A percentile compares a stretch with the other conserved stretches of the same genome.
These are phyloP conservation scores for Hyphodiscus hymeniophilus DNA, from an alignment of 495 filamentous ascomycete species.

Conservation along the genomic window DNA sequence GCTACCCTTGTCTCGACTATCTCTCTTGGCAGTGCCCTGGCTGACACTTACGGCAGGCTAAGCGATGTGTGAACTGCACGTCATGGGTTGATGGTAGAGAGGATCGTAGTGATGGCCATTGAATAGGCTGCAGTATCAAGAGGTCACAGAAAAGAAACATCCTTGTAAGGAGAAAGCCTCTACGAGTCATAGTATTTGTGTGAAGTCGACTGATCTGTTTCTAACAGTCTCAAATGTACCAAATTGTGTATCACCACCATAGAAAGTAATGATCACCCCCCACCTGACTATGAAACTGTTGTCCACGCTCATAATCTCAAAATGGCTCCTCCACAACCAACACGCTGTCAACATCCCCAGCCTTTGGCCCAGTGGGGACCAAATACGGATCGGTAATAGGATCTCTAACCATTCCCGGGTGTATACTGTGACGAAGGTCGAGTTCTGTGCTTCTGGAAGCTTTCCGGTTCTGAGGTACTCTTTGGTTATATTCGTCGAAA, in stretches of 20 bases:
- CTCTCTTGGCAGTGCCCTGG: background rate
- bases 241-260: too few relatives aligned
- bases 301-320: too few relatives aligned
- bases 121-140: too few relatives aligned
- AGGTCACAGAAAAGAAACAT: too few relatives aligned
- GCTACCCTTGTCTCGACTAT: conserved; percentile 6
- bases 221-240: too few relatives aligned
- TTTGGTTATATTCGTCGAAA: conserved; percentile 1
- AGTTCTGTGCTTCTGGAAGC: background rate
- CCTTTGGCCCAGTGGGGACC: background rate
- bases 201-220: too few relatives aligned
- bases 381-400: background rate
- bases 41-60: background rate
- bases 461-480: background rate
- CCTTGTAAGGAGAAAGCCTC: too few relatives aligned
- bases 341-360: too few relatives aligned
- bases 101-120: background rate
- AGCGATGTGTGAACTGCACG: conserved; percentile 4
- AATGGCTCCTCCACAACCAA: too few relatives aligned
- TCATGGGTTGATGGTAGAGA: background rate
- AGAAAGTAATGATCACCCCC: too few relatives aligned
- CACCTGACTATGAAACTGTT: too few relatives aligned
- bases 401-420: background rate
- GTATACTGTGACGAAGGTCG: background rate
- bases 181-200: too few relatives aligned